phyloP scores from a whole-genome alignment of 2,329 filamentous ascomycete species.

The Magnaporthiopsis rhizophila region DNA sequence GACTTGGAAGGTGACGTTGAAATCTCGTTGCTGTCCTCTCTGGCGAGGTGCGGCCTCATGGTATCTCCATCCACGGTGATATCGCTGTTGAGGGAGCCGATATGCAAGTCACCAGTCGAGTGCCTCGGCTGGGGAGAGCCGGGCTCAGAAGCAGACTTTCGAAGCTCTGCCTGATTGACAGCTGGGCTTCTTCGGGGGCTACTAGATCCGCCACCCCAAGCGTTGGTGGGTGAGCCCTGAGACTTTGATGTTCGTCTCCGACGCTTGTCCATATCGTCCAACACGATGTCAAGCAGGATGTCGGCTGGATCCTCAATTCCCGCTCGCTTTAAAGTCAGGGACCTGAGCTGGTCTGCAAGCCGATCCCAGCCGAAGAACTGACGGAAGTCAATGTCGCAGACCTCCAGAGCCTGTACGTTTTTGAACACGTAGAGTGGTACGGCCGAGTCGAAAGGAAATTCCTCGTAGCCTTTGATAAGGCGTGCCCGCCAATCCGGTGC shows the following conservation, averaged over 20 bases:
- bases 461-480: conserved; percentile 87
- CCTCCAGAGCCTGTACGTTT: conserved; percentile 87
- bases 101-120: conserved; percentile 41
- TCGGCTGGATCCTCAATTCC: conserved; percentile 85
- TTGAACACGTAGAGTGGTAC: conserved; percentile 97
- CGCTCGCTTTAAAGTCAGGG: conserved; percentile 79
- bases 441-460: conserved; percentile 95
- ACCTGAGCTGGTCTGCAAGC: conserved; percentile 83
- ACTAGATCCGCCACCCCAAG: conserved; percentile 47
- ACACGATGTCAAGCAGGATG: conserved; percentile 81
- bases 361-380: conserved; percentile 98
- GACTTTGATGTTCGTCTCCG: conserved; percentile 80
- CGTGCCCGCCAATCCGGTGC: conserved; percentile 89
- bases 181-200: conserved; percentile 57
- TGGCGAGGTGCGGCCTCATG: conserved; percentile 35
- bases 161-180: conserved; percentile 56
- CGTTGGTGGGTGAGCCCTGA: conserved; percentile 68
- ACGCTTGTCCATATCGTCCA: conserved; percentile 93
- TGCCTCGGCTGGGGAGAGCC: conserved; percentile 47
- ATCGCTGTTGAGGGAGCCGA: conserved; percentile 53
- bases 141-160: conserved; percentile 61
- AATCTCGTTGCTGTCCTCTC: conserved; percentile 39
- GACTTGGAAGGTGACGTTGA: conserved; percentile 34
- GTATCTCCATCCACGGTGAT: conserved; percentile 36
- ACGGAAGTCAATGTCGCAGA: conserved; percentile 91